Percentiles rank a stretch among this genome's conserved stretches.
These are phyloP conservation scores for Acacia confusa DNA, from an alignment of 306 rosid genomes.

Conservation along the genomic window DNA sequence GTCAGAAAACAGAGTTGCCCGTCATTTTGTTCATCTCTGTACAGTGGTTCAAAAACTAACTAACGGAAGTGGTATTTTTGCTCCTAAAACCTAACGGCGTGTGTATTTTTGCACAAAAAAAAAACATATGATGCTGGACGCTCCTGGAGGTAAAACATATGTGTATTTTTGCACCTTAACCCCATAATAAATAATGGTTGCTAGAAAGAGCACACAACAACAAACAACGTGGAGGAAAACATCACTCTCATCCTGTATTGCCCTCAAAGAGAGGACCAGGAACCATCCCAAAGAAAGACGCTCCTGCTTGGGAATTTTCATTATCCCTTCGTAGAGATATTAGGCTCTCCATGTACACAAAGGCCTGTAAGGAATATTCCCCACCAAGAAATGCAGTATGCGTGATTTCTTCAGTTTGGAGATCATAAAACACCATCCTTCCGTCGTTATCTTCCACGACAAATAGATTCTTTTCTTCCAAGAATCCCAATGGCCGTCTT, in stretches of 20 bases:
- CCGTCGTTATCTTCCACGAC: not conserved
- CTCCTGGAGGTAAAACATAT: no score
- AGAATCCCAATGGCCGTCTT: not conserved
- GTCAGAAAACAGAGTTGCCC: no score
- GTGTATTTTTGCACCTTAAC: no score
- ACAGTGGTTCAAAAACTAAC: no score
- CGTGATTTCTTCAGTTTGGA: not conserved
- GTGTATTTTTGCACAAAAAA: no score
- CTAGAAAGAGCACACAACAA: not conserved
- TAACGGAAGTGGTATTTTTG: no score
- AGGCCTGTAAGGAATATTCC: not conserved
- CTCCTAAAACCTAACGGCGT: no score
- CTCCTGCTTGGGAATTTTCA: not conserved
- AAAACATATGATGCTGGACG: no score
- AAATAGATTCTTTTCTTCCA: not conserved
- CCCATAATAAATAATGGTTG: not conserved
- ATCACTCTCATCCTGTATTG: not conserved
- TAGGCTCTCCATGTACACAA: not conserved
- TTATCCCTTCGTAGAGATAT: not conserved
- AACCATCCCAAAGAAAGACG: not conserved
- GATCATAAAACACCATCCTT: not conserved
- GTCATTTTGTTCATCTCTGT: no score
- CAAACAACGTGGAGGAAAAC: not conserved
- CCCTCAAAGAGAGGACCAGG: not conserved
- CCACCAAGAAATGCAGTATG: not conserved